A percentile compares a stretch with the other conserved stretches of the same genome.
phyloP scores from a whole-genome alignment of 2,329 filamentous ascomycete genomes.

The Aspergillus neoniger region DNA sequence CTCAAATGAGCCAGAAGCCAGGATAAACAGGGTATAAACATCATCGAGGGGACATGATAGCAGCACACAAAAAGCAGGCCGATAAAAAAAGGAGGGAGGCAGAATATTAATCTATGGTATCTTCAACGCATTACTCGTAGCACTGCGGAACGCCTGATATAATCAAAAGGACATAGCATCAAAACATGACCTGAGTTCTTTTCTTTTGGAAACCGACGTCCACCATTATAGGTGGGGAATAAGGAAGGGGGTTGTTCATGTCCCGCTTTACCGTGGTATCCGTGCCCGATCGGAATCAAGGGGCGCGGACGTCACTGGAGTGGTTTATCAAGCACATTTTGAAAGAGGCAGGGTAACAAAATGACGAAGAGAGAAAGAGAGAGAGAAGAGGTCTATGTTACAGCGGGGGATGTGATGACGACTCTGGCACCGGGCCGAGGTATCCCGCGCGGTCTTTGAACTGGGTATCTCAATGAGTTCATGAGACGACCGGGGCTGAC shows the following conservation, averaged over 20 bases:
- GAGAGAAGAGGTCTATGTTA: not conserved
- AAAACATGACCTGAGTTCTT: not conserved
- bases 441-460: not conserved
- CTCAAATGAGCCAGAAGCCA: not conserved
- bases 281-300: not conserved
- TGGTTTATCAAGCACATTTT: not conserved
- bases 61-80: constrained; percentile 8
- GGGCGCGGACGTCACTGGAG: not conserved
- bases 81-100: not conserved
- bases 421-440: not conserved
- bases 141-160: not conserved
- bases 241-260: not conserved
- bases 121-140: constrained; percentile 19
- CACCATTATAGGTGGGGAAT: not conserved
- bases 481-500: not conserved
- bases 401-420: not conserved
- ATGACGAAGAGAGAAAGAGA: not conserved
- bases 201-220: not conserved
- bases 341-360: not conserved
- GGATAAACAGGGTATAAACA: not conserved
- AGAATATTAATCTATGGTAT: constrained; percentile 18
- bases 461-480: not conserved
- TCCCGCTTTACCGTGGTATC: not conserved
- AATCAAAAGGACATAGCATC: not conserved
- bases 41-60: constrained; percentile 14